Conservation (phyloP, 306 rosid genomes). For the Neltuma alba region DNA sequence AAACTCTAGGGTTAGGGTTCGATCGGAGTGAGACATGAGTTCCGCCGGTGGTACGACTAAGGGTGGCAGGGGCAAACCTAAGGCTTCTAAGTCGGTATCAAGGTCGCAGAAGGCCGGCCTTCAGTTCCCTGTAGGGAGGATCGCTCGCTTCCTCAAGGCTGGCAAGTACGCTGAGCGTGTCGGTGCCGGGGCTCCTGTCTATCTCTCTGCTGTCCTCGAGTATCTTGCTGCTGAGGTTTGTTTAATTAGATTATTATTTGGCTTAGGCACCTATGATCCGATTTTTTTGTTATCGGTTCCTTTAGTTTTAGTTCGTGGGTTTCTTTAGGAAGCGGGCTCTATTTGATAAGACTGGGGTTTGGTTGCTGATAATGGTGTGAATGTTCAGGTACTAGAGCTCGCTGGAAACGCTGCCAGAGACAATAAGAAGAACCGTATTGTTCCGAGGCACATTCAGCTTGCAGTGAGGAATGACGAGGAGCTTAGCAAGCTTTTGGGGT, state of each 20-base stretch:
- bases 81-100: conserved; percentile 84
- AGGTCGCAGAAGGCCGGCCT: conserved; percentile 44
- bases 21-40: conserved; percentile 53
- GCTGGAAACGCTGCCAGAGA: conserved; percentile 74
- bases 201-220: background rate
- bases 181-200: background rate
- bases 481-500: conserved; percentile 57
- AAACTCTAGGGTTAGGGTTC: conserved; percentile 45
- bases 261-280: background rate
- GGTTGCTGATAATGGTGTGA: background rate
- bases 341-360: background rate
- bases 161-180: background rate
- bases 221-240: background rate
- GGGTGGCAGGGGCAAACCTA: conserved; percentile 95
- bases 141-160: background rate
- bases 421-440: conserved; percentile 70
- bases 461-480: conserved; percentile 83
- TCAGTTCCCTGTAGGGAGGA: background rate
- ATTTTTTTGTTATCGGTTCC: background rate
- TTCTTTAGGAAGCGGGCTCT: background rate
- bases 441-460: conserved; percentile 75
- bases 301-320: background rate
- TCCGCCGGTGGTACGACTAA: conserved; percentile 71
- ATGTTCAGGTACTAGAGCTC: conserved; percentile 56
- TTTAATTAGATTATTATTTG: background rate